Evolutionary conservation across 495 filamentous ascomycete species (phyloP), one percentile per base, ranked within the genome.

Genomic region (Penicillium paradoxum): DNA sequence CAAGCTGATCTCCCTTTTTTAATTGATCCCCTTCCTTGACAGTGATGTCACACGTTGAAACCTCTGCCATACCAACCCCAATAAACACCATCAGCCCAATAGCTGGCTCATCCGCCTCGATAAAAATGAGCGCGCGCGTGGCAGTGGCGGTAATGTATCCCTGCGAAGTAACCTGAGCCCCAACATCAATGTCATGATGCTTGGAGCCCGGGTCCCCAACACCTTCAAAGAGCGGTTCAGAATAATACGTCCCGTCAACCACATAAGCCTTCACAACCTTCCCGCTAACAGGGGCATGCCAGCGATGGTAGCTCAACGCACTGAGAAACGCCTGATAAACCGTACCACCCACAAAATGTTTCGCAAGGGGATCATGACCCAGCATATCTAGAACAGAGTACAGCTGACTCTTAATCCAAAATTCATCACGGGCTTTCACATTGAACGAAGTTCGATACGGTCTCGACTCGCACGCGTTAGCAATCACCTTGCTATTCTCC

Each of bases 381-480:
- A 88, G 73, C 79, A 89, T 88, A 62, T 88, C 77, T 0, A 68
- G 51, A 9, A 86, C 60, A 2, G 80, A 84, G 60, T 86, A 87
- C 0, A 80, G 84, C 62, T 88, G 83, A 33, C 70, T 72, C 57
- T 90, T 90, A 50, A 83, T 69, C 85, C 84, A 89, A 73, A 90
- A 90, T 7, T 39, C 36, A 21, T 74, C 54, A 55, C 66, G 18
- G 57, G 57, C 48, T 59, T 63, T 58, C 2, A 70, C 65, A 17
- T 65, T 33, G 2, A 56, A 51, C 0, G 62, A 62, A 2, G 65
- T 19, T 27, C 60, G 54, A 43, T 57, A 69, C 3, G 62, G 79
- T 25, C 73, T 76, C 5, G 79, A 83, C 59, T 90, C 87, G 67
- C 86, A 89, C 0, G 77, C 79, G 59, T 85, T 88, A 27, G 70